phyloP scores from a whole-genome alignment of 768 basidiomycete genomes.

The Tulasnella calospora region DNA sequence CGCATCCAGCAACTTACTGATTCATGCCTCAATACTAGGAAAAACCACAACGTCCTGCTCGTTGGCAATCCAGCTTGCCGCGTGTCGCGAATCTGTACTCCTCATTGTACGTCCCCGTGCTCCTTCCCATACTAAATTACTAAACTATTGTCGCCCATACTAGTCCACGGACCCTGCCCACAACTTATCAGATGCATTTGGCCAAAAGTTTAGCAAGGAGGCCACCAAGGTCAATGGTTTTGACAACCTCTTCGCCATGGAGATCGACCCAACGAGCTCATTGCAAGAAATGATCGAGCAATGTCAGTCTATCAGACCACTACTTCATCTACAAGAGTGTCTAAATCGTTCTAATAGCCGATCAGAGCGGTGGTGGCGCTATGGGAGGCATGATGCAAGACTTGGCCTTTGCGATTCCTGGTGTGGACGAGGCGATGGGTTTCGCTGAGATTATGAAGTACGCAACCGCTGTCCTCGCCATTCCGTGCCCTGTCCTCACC shows the following conservation, averaged over 20 bases:
- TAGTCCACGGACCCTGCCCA: constrained; percentile 99
- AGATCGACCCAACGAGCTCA: constrained; percentile 96
- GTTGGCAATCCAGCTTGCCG: constrained; percentile 91
- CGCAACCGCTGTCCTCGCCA: constrained; percentile 31
- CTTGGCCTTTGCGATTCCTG: constrained; percentile 96
- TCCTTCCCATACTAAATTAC: background rate
- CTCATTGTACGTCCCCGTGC: constrained; percentile 68
- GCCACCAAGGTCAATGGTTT: constrained; percentile 98
- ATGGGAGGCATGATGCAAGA: constrained; percentile 99
- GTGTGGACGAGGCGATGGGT: constrained; percentile 99
- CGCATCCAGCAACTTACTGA: background rate
- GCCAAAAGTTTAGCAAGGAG: constrained; percentile 98
- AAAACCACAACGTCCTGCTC: constrained; percentile 99
- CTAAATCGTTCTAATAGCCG: constrained; percentile 47
- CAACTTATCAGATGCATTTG: constrained; percentile 97
- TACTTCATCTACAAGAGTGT: constrained; percentile 6
- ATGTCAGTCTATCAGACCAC: constrained; percentile 49
- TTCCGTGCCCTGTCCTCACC: background rate
- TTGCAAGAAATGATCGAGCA: constrained; percentile 99
- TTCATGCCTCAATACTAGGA: constrained; percentile 44
- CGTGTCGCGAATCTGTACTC: constrained; percentile 88
- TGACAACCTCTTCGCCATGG: constrained; percentile 95
- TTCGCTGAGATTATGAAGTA: constrained; percentile 99
- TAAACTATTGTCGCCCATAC: background rate
- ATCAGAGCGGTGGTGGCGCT: constrained; percentile 61